Evolutionary conservation across 2,329 filamentous ascomycete genomes (phyloP), one percentile per base, ranked within the genome.

Genomic region (Scedosporium dehoogii): DNA sequence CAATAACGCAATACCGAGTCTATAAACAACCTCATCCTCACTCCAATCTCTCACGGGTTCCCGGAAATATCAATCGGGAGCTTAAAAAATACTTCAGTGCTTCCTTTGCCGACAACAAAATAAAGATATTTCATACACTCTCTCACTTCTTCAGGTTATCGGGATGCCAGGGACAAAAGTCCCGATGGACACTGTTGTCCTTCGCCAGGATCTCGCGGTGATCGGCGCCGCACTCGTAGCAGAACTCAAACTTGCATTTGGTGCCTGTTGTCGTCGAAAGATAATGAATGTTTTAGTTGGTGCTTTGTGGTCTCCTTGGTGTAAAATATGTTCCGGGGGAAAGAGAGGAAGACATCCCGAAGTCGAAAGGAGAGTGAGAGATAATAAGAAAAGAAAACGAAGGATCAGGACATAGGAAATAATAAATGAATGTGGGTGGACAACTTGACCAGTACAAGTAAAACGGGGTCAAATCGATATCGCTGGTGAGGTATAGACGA

Each of bases 161-260:
- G 25, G 69, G 63, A 41, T 76, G 71, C 16, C 70, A 73, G n/a
- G 60, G 68, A 59, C 73, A 76, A 6, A 58, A 63, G 16, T 61
- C 48, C 57, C 66, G 58, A 64, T 76, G 75, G 4, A 66, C 62
- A 27, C 67, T 71, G 44, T 76, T 75, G 57, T 75, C 74, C 21
- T 66, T 64, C 33, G 64, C 62, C 42, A 76, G 18, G 33, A 76
- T 74, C 38, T 67, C 63, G 33, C 59, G 64, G 58, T 76, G 69
- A 29, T 70, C 68, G 4, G 70, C 73, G n/a, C 73, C 69, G 53
- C 74, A 76, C 41, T 75, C 71, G 63, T 70, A 75, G 66, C 72
- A 74, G 63, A 73, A 73, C 51, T 70, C 65, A 51, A 70, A 65
- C 10, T 65, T 66, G 63, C 72, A 74, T 41, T 62, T 67, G 10